Evolutionary conservation across 2,329 filamentous ascomycete genomes (phyloP).

Genomic region (Talaromyces amestolkiae): DNA sequence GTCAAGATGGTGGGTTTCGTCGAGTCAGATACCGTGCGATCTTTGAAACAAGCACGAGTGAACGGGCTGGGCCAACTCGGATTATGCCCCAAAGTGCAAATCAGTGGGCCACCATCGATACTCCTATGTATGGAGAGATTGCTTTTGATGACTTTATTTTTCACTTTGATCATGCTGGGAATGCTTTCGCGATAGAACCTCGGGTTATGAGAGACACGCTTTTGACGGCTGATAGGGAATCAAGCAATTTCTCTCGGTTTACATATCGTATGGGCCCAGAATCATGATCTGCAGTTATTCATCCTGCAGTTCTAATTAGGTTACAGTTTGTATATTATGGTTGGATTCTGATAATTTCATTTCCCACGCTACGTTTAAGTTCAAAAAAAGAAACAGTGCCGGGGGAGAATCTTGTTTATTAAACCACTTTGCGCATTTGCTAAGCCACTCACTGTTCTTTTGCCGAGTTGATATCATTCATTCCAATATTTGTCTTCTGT

Average conservation of each 20-base stretch:
- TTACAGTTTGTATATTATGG: background rate
- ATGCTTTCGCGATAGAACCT: conserved; percentile 21
- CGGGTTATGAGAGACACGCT: conserved; percentile 21
- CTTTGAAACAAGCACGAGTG: conserved; percentile 1
- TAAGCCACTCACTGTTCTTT: background rate
- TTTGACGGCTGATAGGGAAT: background rate
- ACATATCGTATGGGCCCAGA: background rate
- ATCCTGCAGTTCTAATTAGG: background rate
- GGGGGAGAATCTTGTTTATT: background rate
- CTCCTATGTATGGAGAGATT: conserved; percentile 22
- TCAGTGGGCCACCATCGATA: conserved; percentile 23
- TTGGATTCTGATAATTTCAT: background rate
- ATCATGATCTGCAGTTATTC: background rate
- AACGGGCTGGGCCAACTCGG: background rate
- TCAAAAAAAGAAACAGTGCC: background rate
- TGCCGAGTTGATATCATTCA: background rate
- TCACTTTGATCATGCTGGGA: conserved; percentile 20
- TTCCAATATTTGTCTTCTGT: background rate
- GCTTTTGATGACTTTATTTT: conserved; percentile 26
- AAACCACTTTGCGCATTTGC: background rate
- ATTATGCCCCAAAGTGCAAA: conserved; percentile 14
- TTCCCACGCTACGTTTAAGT: background rate
- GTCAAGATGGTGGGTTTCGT: background rate
- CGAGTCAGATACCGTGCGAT: conserved; percentile 3
- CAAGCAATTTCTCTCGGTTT: background rate